These are phyloP conservation scores for Lactarius pseudohatsudake DNA, from an alignment of 768 basidiomycete species.

Conservation along the genomic window DNA sequence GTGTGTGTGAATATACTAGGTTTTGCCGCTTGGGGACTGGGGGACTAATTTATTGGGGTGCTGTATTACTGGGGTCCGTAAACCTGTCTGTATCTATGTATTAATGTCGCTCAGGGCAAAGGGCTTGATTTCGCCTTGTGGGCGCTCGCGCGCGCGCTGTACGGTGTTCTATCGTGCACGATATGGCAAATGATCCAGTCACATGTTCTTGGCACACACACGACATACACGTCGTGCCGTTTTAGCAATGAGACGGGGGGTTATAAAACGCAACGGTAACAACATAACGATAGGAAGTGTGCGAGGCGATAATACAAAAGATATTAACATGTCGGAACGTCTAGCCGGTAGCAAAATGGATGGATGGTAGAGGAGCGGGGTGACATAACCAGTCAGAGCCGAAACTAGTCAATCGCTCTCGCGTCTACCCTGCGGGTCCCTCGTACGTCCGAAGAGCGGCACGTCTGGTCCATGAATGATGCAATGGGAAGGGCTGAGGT, in stretches of 20 bases:
- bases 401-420: not conserved
- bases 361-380: not conserved
- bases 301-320: not conserved
- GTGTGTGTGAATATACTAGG: not conserved
- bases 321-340: not conserved
- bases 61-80: not conserved
- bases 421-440: not conserved
- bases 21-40: not conserved
- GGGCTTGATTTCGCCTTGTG: not conserved
- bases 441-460: not conserved
- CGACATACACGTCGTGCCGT: not conserved
- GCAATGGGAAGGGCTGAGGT: not conserved
- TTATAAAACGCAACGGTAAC: not conserved
- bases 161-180: not conserved
- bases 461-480: not conserved
- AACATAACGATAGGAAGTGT: not conserved
- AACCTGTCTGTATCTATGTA: not conserved
- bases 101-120: not conserved
- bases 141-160: not conserved
- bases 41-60: not conserved
- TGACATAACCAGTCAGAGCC: not conserved
- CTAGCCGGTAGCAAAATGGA: not conserved
- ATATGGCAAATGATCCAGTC: not conserved
- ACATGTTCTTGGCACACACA: not conserved
- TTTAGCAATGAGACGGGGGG: not conserved